Evolutionary conservation across 768 basidiomycete species (phyloP), one percentile per base, ranked within the genome.

Genomic region (Macrolepiota fuliginosa): DNA sequence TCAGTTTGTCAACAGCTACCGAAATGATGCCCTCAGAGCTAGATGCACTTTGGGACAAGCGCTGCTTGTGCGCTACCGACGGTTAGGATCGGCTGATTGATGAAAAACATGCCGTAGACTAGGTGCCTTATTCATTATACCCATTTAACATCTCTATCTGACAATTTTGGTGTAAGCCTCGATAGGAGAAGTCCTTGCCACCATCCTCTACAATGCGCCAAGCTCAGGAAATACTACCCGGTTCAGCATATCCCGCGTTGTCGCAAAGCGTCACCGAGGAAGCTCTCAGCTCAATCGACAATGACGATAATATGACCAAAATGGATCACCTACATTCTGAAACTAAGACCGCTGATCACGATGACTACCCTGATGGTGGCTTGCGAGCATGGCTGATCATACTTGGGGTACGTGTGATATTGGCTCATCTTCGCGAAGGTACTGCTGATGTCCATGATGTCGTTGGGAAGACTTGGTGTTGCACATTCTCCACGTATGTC

Each of bases 401-500:
- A 42, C 65, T 71, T 46, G 80, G 79, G 66, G 80, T 80, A 62
- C 53, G 77, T 53, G 69, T 10, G 27, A 27, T 17, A 46, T 32
- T 39, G 19, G 13, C 24, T 64, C 36, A 19, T n/a, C 35, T 25
- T 36, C 15, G 9, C 35, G 52, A 17, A 1, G 32, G 12, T 19
- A 7, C 15, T 12, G 29, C 22, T 54, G 12, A 54, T 15, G 29
- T 15, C 29, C 36, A 19, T 52, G 15, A 12, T 54, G 19, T 47
- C 11, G 40, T n/a, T 54, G 39, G 5, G 9, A 49, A 81, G 79
- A 79, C 74, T 11, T 79, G 80, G 77, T 79, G 75, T 53, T 79
- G 76, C 62, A 76, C 80, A 9, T 81, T 81, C 62, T 72, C 79
- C 37, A 80, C 80, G 80, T 81, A 63, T 63, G 78, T 75, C 11